Base-by-base conservation (phyloP, 2,329 filamentous ascomycete species). In the Xylariaceae sp. region DNA sequence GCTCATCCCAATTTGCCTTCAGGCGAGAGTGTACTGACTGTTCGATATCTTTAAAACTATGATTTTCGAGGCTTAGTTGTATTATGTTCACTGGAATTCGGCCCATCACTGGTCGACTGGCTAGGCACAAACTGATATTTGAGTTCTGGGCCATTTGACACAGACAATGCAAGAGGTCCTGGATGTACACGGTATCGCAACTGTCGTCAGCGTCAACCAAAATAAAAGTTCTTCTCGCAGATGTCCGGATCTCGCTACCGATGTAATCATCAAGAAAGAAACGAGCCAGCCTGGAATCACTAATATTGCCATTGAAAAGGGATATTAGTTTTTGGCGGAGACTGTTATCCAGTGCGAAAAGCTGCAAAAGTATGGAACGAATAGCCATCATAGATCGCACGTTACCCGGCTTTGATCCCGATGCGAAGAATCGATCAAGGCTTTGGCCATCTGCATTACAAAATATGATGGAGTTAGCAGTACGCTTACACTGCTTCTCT, bases 201-300 rank as follows among this genome's bases (percentile, higher is more conserved):
- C 30, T 29, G 27, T 48, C 35, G 21, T 35, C 33, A 4, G 39
- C 36, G 27, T 59, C 54, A 6, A 59, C 32, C 26, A 57, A 27
- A 40, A 59, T 49, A 30, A 59, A 59, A 9, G 57, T 57, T 16
- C 57, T 54, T 42, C 50, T 47, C 16, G 47, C 13, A 23, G 49
- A 32, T 3, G 46, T 48, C 27, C n/a, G 29, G 2, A 44, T 40
- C n/a, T 30, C 42, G 24, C 15, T 32, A 9, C 23, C 32, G 11
- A 55, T 32, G 21, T 54, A 54, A 9, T 52, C 43, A 41, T 57
- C 50, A 24, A 56, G 44, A 20, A 58, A 56, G n/a, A 56, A 56
- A 10, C 36, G 44, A 29, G 45, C 48, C 13, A 56, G 13, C 15
- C 50, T 45, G 5, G 40, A 29, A 48, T 53, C 44, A 16, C 18